Base-by-base conservation (phyloP, 1,284 basidiomycete species). In the Wolfiporia cocos region DNA sequence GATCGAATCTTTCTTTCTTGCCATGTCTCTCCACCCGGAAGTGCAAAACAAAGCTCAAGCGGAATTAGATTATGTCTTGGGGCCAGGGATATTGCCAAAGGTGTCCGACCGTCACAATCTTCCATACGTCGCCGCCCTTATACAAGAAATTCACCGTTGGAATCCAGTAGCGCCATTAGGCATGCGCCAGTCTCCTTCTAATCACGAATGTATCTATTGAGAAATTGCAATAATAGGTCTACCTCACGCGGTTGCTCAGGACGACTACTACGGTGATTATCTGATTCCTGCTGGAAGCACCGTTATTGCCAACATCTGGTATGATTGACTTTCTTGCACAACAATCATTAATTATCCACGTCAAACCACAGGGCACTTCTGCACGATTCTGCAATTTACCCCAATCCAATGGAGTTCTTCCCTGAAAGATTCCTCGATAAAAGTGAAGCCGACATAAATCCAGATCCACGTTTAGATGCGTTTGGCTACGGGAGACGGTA, bases 281-380 rank as follows among this genome's bases (percentile, higher is more conserved):
- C 57, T 60, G 43, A 67, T 77, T 37, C 70, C 72, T 28, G 58
- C 60, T 44, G 66, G 69, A 20, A 61, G 68, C 10, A 72, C 65
- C 19, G 60, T 78, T 5, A 53, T 74, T 32, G 64, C 69, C 11
- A 76, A 75, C 49, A 67, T 73, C 38, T 73, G 67, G 73, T 73
- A 21, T 42, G 28, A 9, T 20, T 33, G 32, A 6, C 10, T 11
- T 10, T 11, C 32, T 12, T 33, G 10, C 17, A 7, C 32, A 9
- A 7, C 15, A 6, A 7, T 17, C 9, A 17, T 7, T 12, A 15
- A 7, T 11, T 7, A 33, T 10, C 7, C 32, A 10, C 17, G 9
- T 33, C 7, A 17, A 29, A n/a, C n/a, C n/a, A 33, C 15, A 41
- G 39, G 39, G 39, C 32, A 2, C 26, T 41, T 21, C 23, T 26